These are phyloP conservation scores for Aspergillus flavus DNA, from an alignment of 2,329 filamentous ascomycete genomes.

Conservation along the genomic window DNA sequence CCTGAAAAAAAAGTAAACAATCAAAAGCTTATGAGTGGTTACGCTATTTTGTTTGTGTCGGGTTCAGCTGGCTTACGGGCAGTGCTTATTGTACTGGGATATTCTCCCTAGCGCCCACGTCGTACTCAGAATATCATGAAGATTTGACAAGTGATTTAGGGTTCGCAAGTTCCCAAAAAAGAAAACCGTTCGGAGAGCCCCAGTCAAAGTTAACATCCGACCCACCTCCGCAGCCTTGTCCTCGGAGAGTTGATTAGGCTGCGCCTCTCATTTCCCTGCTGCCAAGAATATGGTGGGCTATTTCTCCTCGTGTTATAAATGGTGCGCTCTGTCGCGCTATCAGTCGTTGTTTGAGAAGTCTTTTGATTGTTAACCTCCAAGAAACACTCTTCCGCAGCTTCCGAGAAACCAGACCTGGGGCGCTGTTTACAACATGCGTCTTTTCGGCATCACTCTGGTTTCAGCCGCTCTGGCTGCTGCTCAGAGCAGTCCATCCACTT, in stretches of 20 bases:
- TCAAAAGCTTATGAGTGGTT: no score
- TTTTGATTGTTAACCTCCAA: not conserved
- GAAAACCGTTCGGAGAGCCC: not conserved
- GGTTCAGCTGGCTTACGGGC: not conserved
- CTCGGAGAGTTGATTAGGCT: not conserved
- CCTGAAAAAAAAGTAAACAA: no score
- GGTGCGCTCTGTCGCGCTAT: not conserved
- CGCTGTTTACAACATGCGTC: not conserved
- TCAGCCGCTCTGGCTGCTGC: constrained; percentile 8
- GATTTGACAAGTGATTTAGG: not conserved
- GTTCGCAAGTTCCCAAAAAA: not conserved
- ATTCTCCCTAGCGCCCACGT: not conserved
- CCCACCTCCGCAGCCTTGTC: constrained; percentile 1
- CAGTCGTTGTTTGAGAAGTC: not conserved
- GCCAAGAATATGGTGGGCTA: not conserved
- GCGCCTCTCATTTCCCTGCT: not conserved
- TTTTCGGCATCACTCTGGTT: constrained; percentile 5
- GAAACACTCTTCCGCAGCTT: not conserved
- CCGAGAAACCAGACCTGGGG: not conserved
- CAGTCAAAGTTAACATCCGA: not conserved
- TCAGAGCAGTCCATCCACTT: not conserved
- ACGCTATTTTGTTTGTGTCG: not conserved
- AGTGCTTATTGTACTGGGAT: not conserved
- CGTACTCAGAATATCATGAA: not conserved
- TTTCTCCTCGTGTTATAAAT: not conserved